Percentiles rank a stretch among this genome's conserved stretches.
Evolutionary conservation across 495 filamentous ascomycete genomes (phyloP).

Genomic region (Monascus purpureus): DNA sequence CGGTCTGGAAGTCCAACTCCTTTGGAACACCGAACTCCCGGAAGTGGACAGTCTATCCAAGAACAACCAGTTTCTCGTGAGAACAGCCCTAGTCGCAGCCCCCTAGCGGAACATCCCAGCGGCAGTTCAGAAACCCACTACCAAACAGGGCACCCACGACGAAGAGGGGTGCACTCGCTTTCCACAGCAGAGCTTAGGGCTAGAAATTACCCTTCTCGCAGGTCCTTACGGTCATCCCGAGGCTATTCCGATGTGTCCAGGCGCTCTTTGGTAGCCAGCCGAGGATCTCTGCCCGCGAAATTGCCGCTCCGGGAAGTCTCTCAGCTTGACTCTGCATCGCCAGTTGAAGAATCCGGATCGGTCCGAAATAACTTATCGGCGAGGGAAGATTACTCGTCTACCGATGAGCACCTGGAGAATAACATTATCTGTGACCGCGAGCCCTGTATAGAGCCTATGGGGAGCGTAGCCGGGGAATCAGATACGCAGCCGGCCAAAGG

Average conservation of each 20-base stretch:
- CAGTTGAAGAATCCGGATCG: too few relatives aligned
- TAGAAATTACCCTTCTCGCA: background rate
- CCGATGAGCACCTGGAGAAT: background rate
- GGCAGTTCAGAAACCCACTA: constrained; percentile 33
- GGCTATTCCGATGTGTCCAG: background rate
- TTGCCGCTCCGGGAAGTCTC: too few relatives aligned
- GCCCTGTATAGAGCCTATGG: background rate
- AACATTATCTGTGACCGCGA: background rate
- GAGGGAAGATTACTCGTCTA: background rate
- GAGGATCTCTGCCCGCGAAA: too few relatives aligned
- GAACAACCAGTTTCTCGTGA: constrained; percentile 14
- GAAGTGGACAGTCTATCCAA: background rate
- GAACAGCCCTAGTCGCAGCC: constrained; percentile 39
- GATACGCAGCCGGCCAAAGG: too few relatives aligned
- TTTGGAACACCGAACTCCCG: background rate
- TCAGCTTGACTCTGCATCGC: too few relatives aligned
- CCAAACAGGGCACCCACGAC: constrained; percentile 18
- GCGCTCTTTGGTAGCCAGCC: background rate
- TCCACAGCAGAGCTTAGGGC: too few relatives aligned
- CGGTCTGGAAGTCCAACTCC: too few relatives aligned
- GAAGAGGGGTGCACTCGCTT: constrained; percentile 32
- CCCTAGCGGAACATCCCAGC: constrained; percentile 43
- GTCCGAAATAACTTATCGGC: background rate
- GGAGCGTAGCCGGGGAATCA: too few relatives aligned
- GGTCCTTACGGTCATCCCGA: background rate